Evolutionary conservation across 106 monocot genomes (phyloP).

Genomic region (Dendrobium chrysotoxum): DNA sequence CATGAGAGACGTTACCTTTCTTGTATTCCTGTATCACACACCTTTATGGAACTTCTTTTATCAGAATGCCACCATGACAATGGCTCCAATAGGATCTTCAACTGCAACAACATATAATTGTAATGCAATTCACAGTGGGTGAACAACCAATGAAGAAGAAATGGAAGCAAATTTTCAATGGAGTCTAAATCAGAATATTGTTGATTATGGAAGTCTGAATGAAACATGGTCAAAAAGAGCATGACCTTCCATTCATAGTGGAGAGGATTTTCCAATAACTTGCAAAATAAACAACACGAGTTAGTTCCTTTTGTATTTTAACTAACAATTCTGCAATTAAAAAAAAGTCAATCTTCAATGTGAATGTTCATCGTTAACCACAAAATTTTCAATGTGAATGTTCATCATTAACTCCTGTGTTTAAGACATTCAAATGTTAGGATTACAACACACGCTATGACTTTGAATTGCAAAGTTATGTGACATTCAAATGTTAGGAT

Average conservation of each 20-base stretch:
- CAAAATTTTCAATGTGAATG: too few relatives aligned
- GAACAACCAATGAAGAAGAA: not conserved
- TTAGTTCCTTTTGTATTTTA: not conserved
- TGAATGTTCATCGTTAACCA: too few relatives aligned
- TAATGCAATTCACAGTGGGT: not conserved
- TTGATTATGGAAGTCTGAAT: not conserved
- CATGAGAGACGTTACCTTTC: conserved; percentile 51
- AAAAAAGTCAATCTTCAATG: not conserved
- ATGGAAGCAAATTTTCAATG: not conserved
- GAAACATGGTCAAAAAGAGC: not conserved
- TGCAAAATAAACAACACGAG: not conserved
- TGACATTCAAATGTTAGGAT: too few relatives aligned
- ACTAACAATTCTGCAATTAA: not conserved
- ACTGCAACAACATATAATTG: conserved; percentile 34
- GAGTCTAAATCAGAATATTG: not conserved
- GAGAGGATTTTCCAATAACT: not conserved
- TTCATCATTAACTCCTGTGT: too few relatives aligned
- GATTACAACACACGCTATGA: too few relatives aligned
- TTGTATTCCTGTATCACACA: conserved; percentile 34
- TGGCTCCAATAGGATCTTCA: conserved; percentile 73
- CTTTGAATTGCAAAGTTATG: too few relatives aligned
- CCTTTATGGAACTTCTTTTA: conserved; percentile 28
- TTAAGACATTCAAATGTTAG: too few relatives aligned
- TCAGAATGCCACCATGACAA: conserved; percentile 39
- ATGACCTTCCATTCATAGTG: not conserved